Conservation (phyloP, 2,329 filamentous ascomycete species). For the Septoria petroselini region DNA sequence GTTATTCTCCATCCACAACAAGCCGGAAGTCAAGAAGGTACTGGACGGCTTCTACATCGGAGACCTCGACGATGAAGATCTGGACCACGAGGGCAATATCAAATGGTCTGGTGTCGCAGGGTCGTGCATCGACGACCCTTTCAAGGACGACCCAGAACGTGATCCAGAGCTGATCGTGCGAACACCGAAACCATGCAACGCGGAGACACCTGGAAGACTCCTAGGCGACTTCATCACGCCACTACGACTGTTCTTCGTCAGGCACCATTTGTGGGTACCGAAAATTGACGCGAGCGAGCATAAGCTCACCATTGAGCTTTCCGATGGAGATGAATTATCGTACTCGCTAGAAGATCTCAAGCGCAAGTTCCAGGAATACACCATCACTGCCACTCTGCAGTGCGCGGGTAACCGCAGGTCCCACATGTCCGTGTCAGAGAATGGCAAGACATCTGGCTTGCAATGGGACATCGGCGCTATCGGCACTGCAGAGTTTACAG, state of each 20-base stretch:
- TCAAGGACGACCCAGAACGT: constrained; percentile 53
- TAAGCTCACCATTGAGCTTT: constrained; percentile 54
- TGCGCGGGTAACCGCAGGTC: constrained; percentile 59
- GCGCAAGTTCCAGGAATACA: constrained; percentile 50
- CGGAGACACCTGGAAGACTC: constrained; percentile 55
- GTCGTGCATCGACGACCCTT: constrained; percentile 60
- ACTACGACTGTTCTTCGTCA: constrained; percentile 57
- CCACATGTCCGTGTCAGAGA: constrained; percentile 51
- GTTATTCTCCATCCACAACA: constrained; percentile 67
- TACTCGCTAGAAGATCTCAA: constrained; percentile 58
- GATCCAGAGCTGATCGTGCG: constrained; percentile 52
- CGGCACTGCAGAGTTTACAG: constrained; percentile 59
- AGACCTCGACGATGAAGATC: constrained; percentile 57
- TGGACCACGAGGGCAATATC: constrained; percentile 53
- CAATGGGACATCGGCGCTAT: constrained; percentile 61
- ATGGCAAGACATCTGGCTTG: constrained; percentile 54
- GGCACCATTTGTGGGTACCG: constrained; percentile 65
- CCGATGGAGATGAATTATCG: constrained; percentile 52
- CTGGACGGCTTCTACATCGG: constrained; percentile 64
- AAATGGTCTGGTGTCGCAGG: constrained; percentile 18
- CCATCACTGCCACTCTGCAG: constrained; percentile 56
- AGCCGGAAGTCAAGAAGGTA: constrained; percentile 60
- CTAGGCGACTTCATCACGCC: constrained; percentile 56
- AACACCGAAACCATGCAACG: constrained; percentile 59
- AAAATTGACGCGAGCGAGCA: constrained; percentile 46